These are phyloP conservation scores for Fomitiporia mediterranea DNA, from an alignment of 1,284 basidiomycete genomes.

Conservation along the genomic window DNA sequence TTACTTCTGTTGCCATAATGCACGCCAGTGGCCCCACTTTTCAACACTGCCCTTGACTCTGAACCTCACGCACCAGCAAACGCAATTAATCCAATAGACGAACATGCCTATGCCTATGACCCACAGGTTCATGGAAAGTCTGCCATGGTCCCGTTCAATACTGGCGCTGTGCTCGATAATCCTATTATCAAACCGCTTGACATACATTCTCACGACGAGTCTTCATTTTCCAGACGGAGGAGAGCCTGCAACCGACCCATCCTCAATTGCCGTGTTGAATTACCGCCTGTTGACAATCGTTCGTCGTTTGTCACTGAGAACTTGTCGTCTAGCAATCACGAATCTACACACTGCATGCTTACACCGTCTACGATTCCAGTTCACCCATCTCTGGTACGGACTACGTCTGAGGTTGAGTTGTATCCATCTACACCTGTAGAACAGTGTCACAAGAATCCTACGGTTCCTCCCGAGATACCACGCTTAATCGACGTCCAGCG, in stretches of 20 bases:
- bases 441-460: constrained; percentile 9
- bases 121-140: not conserved
- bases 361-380: not conserved
- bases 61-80: not conserved
- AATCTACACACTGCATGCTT: no score
- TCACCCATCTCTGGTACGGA: not conserved
- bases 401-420: not conserved
- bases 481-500: constrained; percentile 4
- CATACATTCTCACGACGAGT: no score
- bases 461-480: constrained; percentile 11
- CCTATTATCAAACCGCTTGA: no score
- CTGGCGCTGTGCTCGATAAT: no score
- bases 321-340: no score
- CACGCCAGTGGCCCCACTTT: not conserved
- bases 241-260: constrained; percentile 16
- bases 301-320: not conserved
- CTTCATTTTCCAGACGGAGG: constrained; percentile 16
- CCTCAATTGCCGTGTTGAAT: constrained; percentile 12
- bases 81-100: not conserved
- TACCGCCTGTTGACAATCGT: constrained; percentile 2
- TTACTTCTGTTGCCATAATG: not conserved
- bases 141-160: no score
- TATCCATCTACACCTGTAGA: constrained; percentile 14
- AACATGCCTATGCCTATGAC: not conserved
- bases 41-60: not conserved